Evolutionary conservation across 1,139 yeast genomes (phyloP).

Genomic region (Geotrichum aggregatum): DNA sequence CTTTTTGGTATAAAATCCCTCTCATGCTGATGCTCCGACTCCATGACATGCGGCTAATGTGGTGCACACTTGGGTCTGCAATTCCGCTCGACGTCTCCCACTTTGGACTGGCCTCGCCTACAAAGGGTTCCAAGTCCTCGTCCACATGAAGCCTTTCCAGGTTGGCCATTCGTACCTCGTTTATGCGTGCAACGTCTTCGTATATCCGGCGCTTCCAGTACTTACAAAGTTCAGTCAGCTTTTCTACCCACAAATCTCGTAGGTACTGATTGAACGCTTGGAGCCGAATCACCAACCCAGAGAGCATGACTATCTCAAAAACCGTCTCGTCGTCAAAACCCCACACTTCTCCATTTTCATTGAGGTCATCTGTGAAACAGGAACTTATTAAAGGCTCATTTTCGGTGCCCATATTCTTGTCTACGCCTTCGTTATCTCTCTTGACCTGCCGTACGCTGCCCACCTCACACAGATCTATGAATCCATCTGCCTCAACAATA

Average conservation of each 20-base stretch:
- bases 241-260: slow-evolving; percentile 63
- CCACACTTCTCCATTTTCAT: background rate
- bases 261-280: slow-evolving; percentile 52
- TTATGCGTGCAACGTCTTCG: slow-evolving; percentile 44
- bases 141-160: slow-evolving; percentile 47
- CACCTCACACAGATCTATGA: slow-evolving; percentile 57
- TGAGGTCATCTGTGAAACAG: background rate
- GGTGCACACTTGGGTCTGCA: slow-evolving; percentile 49
- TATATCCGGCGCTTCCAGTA: slow-evolving; percentile 58
- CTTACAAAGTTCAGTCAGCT: slow-evolving; percentile 44
- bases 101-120: slow-evolving; percentile 39
- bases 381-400: background rate
- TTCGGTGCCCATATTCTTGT: background rate
- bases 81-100: slow-evolving; percentile 47
- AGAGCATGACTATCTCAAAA: slow-evolving; percentile 51
- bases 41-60: slow-evolving; percentile 41
- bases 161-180: slow-evolving; percentile 47
- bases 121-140: slow-evolving; percentile 40
- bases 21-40: slow-evolving; percentile 53
- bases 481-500: slow-evolving; percentile 55
- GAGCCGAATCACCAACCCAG: slow-evolving; percentile 49
- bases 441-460: slow-evolving; percentile 34
- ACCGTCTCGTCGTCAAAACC: slow-evolving; percentile 36
- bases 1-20: slow-evolving; percentile 66
- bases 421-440: background rate